Base-by-base conservation (phyloP, 2,329 filamentous ascomycete species). In the Aspergillus intermedius region DNA sequence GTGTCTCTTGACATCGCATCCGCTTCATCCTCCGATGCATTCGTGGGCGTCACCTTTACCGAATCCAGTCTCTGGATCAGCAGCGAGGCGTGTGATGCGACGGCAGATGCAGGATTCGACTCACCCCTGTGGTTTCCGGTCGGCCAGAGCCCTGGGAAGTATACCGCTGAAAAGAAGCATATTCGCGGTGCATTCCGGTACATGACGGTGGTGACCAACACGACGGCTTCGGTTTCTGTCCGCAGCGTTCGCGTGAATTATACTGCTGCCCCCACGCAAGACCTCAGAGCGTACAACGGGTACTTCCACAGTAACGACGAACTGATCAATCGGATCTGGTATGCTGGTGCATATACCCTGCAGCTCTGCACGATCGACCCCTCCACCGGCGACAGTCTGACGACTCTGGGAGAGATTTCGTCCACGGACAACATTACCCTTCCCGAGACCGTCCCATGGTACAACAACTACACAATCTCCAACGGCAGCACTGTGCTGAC, bases 271-370 rank as follows among this genome's bases (percentile, higher is more conserved):
- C 54, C 60, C 1, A 49, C 49, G 3, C 53, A 61, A 7, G 71
- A 77, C 48, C 70, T 77, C 2, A 66, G 69, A 34, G 68, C 69
- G 6, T 78, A 78, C 52, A 70, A 67, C 13, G 77, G 76, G 4
- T 78, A 78, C 53, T 79, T 78, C 45, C 67, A 77, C 55, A 74
- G 67, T 52, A 71, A 67, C 30, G 74, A 73, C 25, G 70, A 76
- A 17, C 55, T 77, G 15, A 66, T 82, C 46, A 80, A 81, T 54
- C 67, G 69, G 19, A 75, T 79, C 23, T 81, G 78, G 77, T 81
- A 81, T 55, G 74, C 73, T 21, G 77, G 73, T 21, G 75, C 75
- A 5, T 78, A 76, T 53, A 80, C 78, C 5, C 57, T 64, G 34
- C 63, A 68, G 44, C 49, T 68, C 5, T 64, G 61, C 45, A 64